phyloP scores from a whole-genome alignment of 2,329 filamentous ascomycete genomes.

The Aphanoascus verrucosus region DNA sequence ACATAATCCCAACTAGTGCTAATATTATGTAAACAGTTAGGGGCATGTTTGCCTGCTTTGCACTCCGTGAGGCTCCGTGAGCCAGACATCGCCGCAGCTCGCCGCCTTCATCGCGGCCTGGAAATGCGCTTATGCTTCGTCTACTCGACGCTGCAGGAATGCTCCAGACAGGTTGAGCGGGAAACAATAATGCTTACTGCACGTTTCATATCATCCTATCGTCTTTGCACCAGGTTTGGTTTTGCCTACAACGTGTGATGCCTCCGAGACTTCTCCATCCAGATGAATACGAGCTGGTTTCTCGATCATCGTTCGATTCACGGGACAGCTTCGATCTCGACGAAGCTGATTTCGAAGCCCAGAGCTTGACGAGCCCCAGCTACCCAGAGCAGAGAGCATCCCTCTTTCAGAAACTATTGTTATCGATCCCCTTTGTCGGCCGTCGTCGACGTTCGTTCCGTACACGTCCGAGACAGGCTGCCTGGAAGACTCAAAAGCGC shows the following conservation, averaged over 20 bases:
- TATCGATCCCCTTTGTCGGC: constrained; percentile 22
- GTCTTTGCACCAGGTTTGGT: neutral
- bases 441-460: constrained; percentile 21
- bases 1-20: too few relatives aligned
- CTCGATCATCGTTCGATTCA: constrained; percentile 32
- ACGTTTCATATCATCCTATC: neutral
- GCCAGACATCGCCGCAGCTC: too few relatives aligned
- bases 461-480: neutral
- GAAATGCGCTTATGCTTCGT: too few relatives aligned
- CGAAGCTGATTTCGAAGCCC: constrained; percentile 34
- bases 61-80: too few relatives aligned
- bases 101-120: too few relatives aligned
- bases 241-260: neutral
- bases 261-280: constrained; percentile 29
- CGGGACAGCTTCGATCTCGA: constrained; percentile 34
- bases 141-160: too few relatives aligned
- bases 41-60: too few relatives aligned
- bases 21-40: too few relatives aligned
- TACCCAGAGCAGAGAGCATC: constrained; percentile 19
- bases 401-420: constrained; percentile 24
- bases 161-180: too few relatives aligned
- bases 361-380: constrained; percentile 23
- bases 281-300: constrained; percentile 34
- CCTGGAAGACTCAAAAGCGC: constrained; percentile 1
- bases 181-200: neutral